phyloP scores from a whole-genome alignment of 2,329 filamentous ascomycete genomes.

The Fusarium palustre region DNA sequence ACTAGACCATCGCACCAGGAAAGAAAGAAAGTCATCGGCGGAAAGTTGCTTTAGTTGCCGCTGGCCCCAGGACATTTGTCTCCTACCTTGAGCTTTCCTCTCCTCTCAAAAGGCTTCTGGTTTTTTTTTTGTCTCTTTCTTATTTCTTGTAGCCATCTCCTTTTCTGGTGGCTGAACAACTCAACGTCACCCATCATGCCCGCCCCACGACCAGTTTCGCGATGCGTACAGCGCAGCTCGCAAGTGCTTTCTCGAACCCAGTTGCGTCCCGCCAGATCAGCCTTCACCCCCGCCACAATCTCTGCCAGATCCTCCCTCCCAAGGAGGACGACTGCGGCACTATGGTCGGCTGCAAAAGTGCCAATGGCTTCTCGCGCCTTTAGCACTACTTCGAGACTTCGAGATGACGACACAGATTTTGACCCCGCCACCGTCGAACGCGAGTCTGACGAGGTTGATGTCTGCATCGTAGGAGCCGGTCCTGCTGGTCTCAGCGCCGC shows the following conservation, averaged over 20 bases:
- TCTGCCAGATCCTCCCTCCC: conserved; percentile 29
- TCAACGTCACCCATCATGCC: conserved; percentile 49
- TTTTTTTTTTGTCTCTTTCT: neutral
- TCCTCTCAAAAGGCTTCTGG: no score
- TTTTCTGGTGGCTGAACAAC: conserved; percentile 45
- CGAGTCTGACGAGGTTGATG: conserved; percentile 93
- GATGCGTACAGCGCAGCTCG: conserved; percentile 55
- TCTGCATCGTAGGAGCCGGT: conserved; percentile 96
- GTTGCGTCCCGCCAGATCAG: conserved; percentile 44
- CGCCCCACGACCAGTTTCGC: conserved; percentile 53
- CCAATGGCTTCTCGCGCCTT: conserved; percentile 51
- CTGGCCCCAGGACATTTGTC: conserved; percentile 17
- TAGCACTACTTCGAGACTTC: conserved; percentile 50
- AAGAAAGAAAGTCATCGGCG: conserved; percentile 20
- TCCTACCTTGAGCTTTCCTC: conserved; percentile 5
- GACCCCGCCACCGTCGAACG: conserved; percentile 79
- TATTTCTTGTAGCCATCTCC: neutral
- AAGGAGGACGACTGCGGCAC: conserved; percentile 26
- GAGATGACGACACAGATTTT: conserved; percentile 64
- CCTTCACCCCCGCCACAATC: conserved; percentile 41
- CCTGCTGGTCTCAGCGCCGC: conserved; percentile 92
- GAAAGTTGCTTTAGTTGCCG: conserved; percentile 40
- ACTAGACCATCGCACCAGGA: conserved; percentile 22
- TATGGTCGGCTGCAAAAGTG: conserved; percentile 35
- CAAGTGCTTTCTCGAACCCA: conserved; percentile 49